Evolutionary conservation across 306 rosid species (phyloP).

Genomic region (Dalbergia cultrata): DNA sequence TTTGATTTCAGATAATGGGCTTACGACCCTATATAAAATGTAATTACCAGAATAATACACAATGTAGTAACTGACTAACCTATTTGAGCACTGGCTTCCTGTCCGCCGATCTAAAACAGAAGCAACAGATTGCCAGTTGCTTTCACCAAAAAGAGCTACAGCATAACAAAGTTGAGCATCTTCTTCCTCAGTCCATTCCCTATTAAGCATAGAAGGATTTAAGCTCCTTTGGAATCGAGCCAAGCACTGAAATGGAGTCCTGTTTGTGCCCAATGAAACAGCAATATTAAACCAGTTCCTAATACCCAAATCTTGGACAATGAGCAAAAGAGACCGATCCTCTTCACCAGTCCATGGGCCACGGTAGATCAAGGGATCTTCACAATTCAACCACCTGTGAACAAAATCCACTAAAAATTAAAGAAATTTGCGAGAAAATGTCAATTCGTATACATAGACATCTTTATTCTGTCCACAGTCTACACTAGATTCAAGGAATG

Average conservation of each 20-base stretch:
- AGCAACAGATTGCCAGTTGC: constrained; percentile 90
- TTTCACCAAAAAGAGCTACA: constrained; percentile 67
- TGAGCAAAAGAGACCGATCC: constrained; percentile 74
- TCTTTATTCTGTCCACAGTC: constrained; percentile 18
- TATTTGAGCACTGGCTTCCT: constrained; percentile 97
- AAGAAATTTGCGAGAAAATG: constrained; percentile 34
- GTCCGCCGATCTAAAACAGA: constrained; percentile 84
- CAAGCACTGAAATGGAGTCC: constrained; percentile 96
- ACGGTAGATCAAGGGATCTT: constrained; percentile 88
- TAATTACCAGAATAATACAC: constrained; percentile 4
- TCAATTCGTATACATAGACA: constrained; percentile 17
- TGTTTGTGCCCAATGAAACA: constrained; percentile 70
- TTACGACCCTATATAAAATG: constrained; percentile 1
- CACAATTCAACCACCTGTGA: constrained; percentile 91
- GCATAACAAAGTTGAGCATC: constrained; percentile 82
- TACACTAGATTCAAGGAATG: constrained; percentile 25
- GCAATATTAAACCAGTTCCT: constrained; percentile 86
- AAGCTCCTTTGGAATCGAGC: constrained; percentile 92
- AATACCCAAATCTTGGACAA: constrained; percentile 70
- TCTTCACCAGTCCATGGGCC: constrained; percentile 72
- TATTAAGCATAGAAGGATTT: constrained; percentile 81
- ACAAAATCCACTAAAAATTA: constrained; percentile 40
- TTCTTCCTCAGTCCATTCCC: constrained; percentile 95
- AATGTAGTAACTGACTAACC: constrained; percentile 59
- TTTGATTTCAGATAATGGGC: constrained; percentile 13